A percentile compares a stretch with the other conserved stretches of the same genome.
phyloP scores from a whole-genome alignment of 768 basidiomycete species.

The Phaeotremella fagi region DNA sequence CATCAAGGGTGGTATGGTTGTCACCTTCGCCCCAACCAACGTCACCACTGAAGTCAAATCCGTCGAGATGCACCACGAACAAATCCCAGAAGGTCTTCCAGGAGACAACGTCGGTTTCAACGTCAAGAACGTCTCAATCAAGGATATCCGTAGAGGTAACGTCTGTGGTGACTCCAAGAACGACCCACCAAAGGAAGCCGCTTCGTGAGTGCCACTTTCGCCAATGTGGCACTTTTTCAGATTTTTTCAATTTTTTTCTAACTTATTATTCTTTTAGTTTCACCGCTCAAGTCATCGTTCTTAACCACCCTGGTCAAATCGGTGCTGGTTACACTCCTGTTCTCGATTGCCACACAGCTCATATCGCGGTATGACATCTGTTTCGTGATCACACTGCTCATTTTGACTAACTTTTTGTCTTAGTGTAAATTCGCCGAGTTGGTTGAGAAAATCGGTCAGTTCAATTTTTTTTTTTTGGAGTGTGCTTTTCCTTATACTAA shows the following conservation, averaged over 20 bases:
- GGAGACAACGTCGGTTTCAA: slow-evolving; percentile 83
- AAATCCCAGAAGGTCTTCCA: slow-evolving; percentile 86
- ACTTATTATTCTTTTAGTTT: too few relatives aligned
- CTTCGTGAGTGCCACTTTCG: too few relatives aligned
- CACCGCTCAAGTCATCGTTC: slow-evolving; percentile 99
- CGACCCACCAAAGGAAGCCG: slow-evolving; percentile 98
- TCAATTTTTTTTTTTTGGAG: neutral
- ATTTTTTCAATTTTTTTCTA: too few relatives aligned
- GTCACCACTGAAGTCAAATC: slow-evolving; percentile 99
- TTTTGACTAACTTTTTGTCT: too few relatives aligned
- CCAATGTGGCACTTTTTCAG: slow-evolving; percentile 53
- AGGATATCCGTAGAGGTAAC: slow-evolving; percentile 99
- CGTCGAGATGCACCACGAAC: slow-evolving; percentile 78
- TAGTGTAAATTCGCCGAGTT: slow-evolving; percentile 99
- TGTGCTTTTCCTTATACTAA: neutral
- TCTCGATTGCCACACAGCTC: slow-evolving; percentile 99
- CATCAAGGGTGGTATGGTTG: slow-evolving; percentile 99
- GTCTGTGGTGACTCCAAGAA: slow-evolving; percentile 99
- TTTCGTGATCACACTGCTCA: too few relatives aligned
- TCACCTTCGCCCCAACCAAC: slow-evolving; percentile 91
- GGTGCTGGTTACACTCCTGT: slow-evolving; percentile 98
- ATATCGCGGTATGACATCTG: too few relatives aligned
- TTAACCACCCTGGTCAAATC: slow-evolving; percentile 99
- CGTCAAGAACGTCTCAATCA: slow-evolving; percentile 67
- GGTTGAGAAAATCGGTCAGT: slow-evolving; percentile 77